Evolutionary conservation across 2,329 filamentous ascomycete genomes (phyloP).

Genomic region (Microascus cirrosus): DNA sequence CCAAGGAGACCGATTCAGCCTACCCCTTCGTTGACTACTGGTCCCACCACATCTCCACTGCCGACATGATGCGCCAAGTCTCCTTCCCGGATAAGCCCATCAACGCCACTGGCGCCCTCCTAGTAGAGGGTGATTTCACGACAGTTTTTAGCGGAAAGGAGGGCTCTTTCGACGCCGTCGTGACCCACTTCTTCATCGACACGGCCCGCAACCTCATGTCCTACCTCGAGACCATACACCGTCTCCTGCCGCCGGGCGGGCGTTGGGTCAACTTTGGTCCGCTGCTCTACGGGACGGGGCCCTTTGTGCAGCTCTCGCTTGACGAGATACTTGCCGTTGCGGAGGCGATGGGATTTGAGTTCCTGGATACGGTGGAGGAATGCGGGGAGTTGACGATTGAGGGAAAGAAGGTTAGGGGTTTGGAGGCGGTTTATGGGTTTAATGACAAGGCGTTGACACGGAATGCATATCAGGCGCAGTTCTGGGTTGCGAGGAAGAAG

Average conservation of each 20-base stretch:
- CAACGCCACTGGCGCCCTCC: conserved; percentile 24
- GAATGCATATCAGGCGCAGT: conserved; percentile 43
- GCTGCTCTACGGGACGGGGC: conserved; percentile 40
- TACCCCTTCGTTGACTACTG: conserved; percentile 45
- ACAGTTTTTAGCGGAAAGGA: conserved; percentile 19
- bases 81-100: conserved; percentile 29
- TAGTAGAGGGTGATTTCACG: conserved; percentile 47
- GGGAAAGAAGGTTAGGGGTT: conserved; percentile 27
- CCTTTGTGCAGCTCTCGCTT: conserved; percentile 41
- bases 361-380: conserved; percentile 26
- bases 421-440: conserved; percentile 39
- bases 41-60: conserved; percentile 40
- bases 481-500: conserved; percentile 32
- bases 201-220: conserved; percentile 43
- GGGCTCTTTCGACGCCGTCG: conserved; percentile 31
- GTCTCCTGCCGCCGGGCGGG: conserved; percentile 32
- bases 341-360: conserved; percentile 39
- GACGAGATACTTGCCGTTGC: conserved; percentile 38
- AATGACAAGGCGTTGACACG: conserved; percentile 35
- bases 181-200: conserved; percentile 51
- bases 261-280: conserved; percentile 47
- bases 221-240: conserved; percentile 42
- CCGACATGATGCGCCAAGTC: conserved; percentile 33
- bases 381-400: conserved; percentile 32
- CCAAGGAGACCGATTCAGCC: conserved; percentile 16